Conservation (phyloP, 495 filamentous ascomycete genomes). For the Rusavskia elegans region DNA sequence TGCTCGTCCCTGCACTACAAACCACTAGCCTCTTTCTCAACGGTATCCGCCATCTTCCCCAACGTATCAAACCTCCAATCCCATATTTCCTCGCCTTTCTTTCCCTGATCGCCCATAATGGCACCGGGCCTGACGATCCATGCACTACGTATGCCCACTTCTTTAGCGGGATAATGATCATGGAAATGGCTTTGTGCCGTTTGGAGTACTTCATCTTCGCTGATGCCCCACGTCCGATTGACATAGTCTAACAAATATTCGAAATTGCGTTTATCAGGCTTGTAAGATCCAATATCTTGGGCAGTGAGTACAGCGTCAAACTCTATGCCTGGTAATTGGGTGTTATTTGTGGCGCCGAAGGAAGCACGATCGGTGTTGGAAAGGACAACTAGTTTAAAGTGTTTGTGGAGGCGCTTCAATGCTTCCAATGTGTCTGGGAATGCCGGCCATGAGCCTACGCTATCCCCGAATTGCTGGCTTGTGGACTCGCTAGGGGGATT, state of each 20-base stretch:
- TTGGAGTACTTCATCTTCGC: conserved; percentile 42
- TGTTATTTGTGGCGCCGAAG: conserved; percentile 36
- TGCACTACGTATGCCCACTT: conserved; percentile 43
- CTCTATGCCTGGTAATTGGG: conserved; percentile 27
- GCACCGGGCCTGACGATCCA: conserved; percentile 51
- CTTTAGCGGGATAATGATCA: conserved; percentile 55
- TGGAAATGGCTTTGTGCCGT: conserved; percentile 53
- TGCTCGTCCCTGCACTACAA: no score
- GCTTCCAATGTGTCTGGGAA: conserved; percentile 50
- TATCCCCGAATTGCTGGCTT: conserved; percentile 30
- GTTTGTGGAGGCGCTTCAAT: conserved; percentile 34
- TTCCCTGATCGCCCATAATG: conserved; percentile 23
- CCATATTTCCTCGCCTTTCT: conserved; percentile 20
- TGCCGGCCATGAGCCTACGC: conserved; percentile 43
- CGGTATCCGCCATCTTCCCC: conserved; percentile 55
- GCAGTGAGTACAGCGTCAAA: conserved; percentile 65
- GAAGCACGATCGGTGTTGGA: conserved; percentile 55
- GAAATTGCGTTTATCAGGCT: conserved; percentile 54
- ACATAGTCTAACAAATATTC: conserved; percentile 41
- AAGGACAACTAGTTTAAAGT: conserved; percentile 55
- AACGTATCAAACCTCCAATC: conserved; percentile 47
- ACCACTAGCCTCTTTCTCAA: conserved; percentile 26
- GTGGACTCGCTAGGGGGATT: conserved; percentile 17
- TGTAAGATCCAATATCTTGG: conserved; percentile 60
- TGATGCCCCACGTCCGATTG: conserved; percentile 36